Percentiles rank a stretch among this genome's conserved stretches.
phyloP scores from a whole-genome alignment of 2,329 filamentous ascomycete genomes.

The Diaporthe aspalathi region DNA sequence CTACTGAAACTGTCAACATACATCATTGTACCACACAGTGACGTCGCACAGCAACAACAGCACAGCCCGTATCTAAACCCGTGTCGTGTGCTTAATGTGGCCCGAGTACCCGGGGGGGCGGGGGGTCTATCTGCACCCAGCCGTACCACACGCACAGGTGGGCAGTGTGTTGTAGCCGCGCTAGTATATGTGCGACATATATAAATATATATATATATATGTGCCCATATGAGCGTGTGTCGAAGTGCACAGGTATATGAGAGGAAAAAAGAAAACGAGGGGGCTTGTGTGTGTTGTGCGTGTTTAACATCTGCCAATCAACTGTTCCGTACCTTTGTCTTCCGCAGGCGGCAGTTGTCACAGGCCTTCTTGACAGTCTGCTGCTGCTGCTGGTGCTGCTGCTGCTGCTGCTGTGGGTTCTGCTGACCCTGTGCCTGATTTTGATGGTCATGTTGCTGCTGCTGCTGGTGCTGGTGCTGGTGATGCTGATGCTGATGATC shows the following conservation, averaged over 20 bases:
- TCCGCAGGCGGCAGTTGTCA: slow-evolving; percentile 33
- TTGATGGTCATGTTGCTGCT: slow-evolving; percentile 7
- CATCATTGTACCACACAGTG: neutral
- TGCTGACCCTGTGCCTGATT: neutral
- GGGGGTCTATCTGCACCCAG: neutral
- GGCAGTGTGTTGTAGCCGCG: neutral
- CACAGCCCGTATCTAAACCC: neutral
- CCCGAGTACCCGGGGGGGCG: neutral
- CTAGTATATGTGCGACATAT: neutral
- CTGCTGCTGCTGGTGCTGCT: slow-evolving; percentile 8
- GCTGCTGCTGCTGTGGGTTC: neutral
- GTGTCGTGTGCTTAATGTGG: neutral
- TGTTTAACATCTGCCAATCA: neutral
- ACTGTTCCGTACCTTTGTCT: slow-evolving; percentile 21
- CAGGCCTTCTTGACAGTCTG: slow-evolving; percentile 33
- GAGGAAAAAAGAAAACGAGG: neutral
- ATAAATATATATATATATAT: neutral
- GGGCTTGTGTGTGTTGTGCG: neutral
- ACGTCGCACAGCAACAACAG: neutral
- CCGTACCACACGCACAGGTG: neutral
- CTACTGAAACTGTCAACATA: slow-evolving; percentile 22
- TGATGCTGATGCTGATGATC: neutral
- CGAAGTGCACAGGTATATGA: neutral
- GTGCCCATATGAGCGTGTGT: neutral
- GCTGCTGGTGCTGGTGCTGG: neutral